Conservation (phyloP, 495 filamentous ascomycete genomes). For the Aspergillus sparsus region DNA sequence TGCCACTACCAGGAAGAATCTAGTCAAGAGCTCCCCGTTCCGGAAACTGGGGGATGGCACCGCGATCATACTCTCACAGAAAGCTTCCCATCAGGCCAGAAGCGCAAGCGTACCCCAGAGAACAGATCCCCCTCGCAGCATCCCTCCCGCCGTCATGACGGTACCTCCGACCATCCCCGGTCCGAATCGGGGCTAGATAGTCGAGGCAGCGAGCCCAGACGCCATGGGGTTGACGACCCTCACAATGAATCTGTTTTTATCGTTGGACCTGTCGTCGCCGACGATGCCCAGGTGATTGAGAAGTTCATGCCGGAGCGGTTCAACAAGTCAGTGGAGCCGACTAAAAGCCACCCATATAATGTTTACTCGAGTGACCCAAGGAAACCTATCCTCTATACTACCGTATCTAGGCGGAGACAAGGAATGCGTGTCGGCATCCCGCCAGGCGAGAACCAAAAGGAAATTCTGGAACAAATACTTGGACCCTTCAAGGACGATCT, state of each 20-base stretch:
- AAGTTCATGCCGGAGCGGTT: conserved; percentile 49
- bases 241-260: conserved; percentile 53
- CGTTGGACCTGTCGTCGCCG: conserved; percentile 52
- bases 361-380: conserved; percentile 52
- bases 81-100: conserved; percentile 31
- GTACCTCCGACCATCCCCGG: conserved; percentile 32
- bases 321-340: conserved; percentile 40
- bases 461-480: conserved; percentile 56
- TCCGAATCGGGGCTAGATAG: conserved; percentile 34
- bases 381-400: conserved; percentile 51
- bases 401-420: conserved; percentile 48
- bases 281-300: conserved; percentile 55
- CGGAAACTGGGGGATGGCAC: conserved; percentile 35
- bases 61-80: conserved; percentile 26
- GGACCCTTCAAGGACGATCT: conserved; percentile 54
- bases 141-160: conserved; percentile 21
- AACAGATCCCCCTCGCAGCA: conserved; percentile 21
- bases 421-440: conserved; percentile 50
- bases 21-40: conserved; percentile 29
- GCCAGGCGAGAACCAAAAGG: conserved; percentile 53
- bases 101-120: conserved; percentile 44
- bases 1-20: conserved; percentile 50
- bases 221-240: conserved; percentile 41
- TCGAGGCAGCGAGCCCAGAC: conserved; percentile 37
- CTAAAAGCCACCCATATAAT: conserved; percentile 47